Conservation (phyloP, 2,329 filamentous ascomycete genomes). For the Aureobasidium mangrovei region DNA sequence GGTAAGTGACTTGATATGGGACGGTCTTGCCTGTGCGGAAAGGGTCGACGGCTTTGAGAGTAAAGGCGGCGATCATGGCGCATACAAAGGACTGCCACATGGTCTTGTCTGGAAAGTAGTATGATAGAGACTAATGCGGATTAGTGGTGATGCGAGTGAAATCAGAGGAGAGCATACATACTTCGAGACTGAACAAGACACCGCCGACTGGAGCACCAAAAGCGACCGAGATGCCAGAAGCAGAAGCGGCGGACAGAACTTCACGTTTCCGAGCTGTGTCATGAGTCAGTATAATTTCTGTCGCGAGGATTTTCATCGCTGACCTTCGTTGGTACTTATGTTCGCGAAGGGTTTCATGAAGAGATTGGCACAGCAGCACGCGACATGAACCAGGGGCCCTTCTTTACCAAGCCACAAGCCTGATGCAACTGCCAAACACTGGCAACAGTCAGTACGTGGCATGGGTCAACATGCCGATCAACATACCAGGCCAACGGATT, state of each 20-base stretch:
- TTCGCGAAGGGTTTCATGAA: conserved; percentile 82
- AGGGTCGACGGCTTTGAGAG: conserved; percentile 84
- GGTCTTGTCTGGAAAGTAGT: conserved; percentile 97
- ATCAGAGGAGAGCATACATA: conserved; percentile 28
- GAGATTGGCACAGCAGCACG: conserved; percentile 89
- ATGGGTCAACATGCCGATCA: no score
- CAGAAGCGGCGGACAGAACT: conserved; percentile 83
- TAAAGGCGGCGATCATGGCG: conserved; percentile 95
- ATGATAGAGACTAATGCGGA: conserved; percentile 66
- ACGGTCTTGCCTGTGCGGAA: conserved; percentile 94
- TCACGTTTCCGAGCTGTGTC: conserved; percentile 76
- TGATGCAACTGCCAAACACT: conserved; percentile 85
- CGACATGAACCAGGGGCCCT: conserved; percentile 88
- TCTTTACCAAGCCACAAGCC: conserved; percentile 97
- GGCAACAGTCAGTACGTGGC: conserved; percentile 19
- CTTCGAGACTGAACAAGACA: conserved; percentile 90
- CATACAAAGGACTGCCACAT: conserved; percentile 99
- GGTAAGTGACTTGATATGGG: conserved; percentile 91
- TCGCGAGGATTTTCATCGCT: conserved; percentile 14
- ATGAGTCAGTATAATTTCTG: conserved; percentile 18
- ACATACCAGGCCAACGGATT: conserved; percentile 77
- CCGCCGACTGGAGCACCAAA: conserved; percentile 92
- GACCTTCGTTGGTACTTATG: conserved; percentile 81
- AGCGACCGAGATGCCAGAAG: conserved; percentile 85
- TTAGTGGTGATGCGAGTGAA: conserved; percentile 17